phyloP scores from a whole-genome alignment of 225 moss, liverwort and hornwort genomes.

The Lunularia cruciata region DNA sequence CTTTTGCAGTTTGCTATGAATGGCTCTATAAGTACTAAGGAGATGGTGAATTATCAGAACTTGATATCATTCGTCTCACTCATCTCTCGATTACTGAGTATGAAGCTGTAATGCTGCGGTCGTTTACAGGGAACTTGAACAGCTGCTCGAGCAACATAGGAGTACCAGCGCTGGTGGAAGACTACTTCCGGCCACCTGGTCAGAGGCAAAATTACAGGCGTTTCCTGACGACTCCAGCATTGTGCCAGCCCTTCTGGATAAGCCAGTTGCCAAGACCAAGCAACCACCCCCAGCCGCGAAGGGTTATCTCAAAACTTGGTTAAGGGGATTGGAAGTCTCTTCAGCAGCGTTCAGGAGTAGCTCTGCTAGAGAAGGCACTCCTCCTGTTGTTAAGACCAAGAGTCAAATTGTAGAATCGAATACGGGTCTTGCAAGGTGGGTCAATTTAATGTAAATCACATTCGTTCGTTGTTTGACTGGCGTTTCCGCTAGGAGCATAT shows the following conservation, averaged over 20 bases:
- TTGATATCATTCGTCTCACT: too few species aligned
- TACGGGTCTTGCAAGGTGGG: constrained; percentile 61
- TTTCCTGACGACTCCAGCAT: constrained; percentile 19
- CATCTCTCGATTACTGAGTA: too few species aligned
- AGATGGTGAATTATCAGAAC: too few species aligned
- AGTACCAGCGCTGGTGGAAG: constrained; percentile 65
- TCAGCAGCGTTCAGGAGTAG: constrained; percentile 44
- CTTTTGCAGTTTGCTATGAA: too few species aligned
- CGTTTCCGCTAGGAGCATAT: too few species aligned
- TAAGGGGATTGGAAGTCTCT: constrained; percentile 69
- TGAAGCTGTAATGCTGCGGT: too few species aligned
- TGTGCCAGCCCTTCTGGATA: constrained; percentile 25
- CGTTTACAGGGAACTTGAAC: constrained; percentile 61
- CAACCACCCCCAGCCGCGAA: constrained; percentile 37
- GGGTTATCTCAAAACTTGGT: constrained; percentile 83
- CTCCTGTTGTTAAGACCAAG: constrained; percentile 37
- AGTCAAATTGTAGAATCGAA: constrained; percentile 44
- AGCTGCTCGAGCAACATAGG: constrained; percentile 69
- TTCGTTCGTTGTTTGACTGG: too few species aligned
- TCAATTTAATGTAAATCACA: too few species aligned
- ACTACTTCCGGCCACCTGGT: constrained; percentile 61
- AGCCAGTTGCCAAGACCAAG: constrained; percentile 23
- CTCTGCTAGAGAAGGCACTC: constrained; percentile 39
- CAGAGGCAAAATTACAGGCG: constrained; percentile 39
- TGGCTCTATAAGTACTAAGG: too few species aligned